These are phyloP conservation scores for Tetracladium marchalianum DNA, from an alignment of 495 filamentous ascomycete species.

Conservation along the genomic window DNA sequence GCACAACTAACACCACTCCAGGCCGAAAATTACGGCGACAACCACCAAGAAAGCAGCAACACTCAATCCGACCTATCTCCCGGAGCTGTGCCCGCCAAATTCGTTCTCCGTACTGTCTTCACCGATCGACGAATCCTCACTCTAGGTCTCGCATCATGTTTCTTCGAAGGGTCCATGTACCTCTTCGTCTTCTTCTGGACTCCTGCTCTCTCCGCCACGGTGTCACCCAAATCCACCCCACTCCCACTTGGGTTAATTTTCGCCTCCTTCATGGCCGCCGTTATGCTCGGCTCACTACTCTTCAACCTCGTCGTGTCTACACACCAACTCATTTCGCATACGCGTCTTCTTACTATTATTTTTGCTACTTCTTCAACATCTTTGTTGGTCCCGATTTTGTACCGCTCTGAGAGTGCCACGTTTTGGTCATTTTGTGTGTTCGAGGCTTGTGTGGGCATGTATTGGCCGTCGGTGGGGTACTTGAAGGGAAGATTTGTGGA, in stretches of 20 bases:
- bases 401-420: conserved; percentile 28
- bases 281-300: conserved; percentile 36
- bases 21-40: conserved; percentile 40
- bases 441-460: conserved; percentile 43
- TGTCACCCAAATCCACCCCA: conserved; percentile 4
- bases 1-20: conserved; percentile 12
- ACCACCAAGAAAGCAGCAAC: conserved; percentile 4
- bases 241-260: conserved; percentile 50
- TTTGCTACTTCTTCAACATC: conserved; percentile 28
- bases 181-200: conserved; percentile 49
- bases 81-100: conserved; percentile 5
- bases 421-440: conserved; percentile 46
- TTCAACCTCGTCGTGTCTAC: conserved; percentile 29
- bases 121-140: conserved; percentile 31
- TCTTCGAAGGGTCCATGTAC: conserved; percentile 48
- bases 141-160: conserved; percentile 38
- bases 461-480: conserved; percentile 40
- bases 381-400: conserved; percentile 26
- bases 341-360: conserved; percentile 28
- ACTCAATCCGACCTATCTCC: background rate
- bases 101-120: conserved; percentile 6
- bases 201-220: conserved; percentile 34
- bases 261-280: conserved; percentile 45
- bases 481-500: conserved; percentile 39
- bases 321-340: conserved; percentile 14